These are phyloP conservation scores for Trichoderma lentiforme DNA, from an alignment of 2,329 filamentous ascomycete species.

Conservation along the genomic window DNA sequence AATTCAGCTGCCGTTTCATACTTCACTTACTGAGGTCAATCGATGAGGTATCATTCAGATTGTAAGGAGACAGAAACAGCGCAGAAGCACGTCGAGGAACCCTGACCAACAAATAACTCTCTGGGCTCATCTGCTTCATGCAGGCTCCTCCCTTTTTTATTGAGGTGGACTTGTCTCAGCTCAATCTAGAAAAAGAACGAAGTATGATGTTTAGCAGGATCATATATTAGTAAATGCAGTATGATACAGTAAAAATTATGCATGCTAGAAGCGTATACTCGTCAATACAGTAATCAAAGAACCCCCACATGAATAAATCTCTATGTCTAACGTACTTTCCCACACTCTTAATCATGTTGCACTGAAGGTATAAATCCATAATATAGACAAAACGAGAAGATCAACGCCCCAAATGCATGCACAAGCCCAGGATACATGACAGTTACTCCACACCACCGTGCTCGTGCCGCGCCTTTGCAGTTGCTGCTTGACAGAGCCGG, in stretches of 20 bases:
- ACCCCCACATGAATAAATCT: background rate
- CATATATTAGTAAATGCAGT: background rate
- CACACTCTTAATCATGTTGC: background rate
- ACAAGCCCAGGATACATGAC: background rate
- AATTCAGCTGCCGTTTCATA: background rate
- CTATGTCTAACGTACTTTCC: background rate
- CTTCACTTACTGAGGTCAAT: background rate
- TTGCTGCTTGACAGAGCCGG: constrained; percentile 34
- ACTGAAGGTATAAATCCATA: background rate
- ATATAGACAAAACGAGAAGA: background rate
- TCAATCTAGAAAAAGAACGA: background rate
- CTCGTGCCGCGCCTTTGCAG: constrained; percentile 29
- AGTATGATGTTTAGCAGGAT: background rate
- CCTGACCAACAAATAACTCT: background rate
- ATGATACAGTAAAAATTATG: background rate
- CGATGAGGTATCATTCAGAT: background rate
- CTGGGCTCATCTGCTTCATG: background rate
- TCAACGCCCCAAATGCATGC: background rate
- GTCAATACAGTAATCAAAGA: background rate
- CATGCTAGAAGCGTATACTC: background rate
- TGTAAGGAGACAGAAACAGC: background rate
- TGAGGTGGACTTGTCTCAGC: background rate
- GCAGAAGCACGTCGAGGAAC: background rate
- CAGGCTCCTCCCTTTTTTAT: background rate
- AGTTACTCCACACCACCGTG: background rate